Evolutionary conservation across 805 yeast species (phyloP), one percentile per base, ranked within the genome.

Genomic region (Yarrowia bubula): DNA sequence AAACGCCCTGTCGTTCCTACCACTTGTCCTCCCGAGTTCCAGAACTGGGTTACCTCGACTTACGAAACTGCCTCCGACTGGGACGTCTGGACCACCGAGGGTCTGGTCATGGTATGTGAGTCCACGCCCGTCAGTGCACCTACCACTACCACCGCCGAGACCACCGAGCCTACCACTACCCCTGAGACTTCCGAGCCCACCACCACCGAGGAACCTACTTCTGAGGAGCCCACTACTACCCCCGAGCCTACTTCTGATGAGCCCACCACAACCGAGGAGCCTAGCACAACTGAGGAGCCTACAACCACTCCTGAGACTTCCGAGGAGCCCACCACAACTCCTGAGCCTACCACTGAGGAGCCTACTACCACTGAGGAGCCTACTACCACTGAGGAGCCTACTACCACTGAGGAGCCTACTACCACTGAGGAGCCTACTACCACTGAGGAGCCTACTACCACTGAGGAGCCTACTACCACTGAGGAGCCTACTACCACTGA

Each of bases 21-120:
- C 42, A 35, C 43, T 6, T 51, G 60, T 28, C 44, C 60, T n/a
- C 60, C 60, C 9, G 60, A 51, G 60, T 38, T 14, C 60, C 60
- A 51, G 44, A 37, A 18, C 2, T 22, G n/a, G 35, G 44, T 51
- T n/a, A 37, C 60, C 8, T 38, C 14, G 33, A 38, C 60, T 6
- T 10, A 5, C 13, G 60, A 22, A 17, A 22, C 44, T 8, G 14
- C 22, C 33, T 51, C 60, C 2, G 60, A 15, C 5, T 51, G 14
- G 9, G 22, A 22, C 4, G 7, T 14, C 5, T n/a, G 35, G 39
- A 22, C 22, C 15, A 38, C 44, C 13, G 37, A 22, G 8, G 5
- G 4, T 38, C 35, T 51, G 9, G 60, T 38, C 14, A 51, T 38
- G 35, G 22, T 38, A 22, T 51, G 60, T 22, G 9, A 15, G 22